Conservation (phyloP, 768 basidiomycete genomes). For the Suillus tomentosus region DNA sequence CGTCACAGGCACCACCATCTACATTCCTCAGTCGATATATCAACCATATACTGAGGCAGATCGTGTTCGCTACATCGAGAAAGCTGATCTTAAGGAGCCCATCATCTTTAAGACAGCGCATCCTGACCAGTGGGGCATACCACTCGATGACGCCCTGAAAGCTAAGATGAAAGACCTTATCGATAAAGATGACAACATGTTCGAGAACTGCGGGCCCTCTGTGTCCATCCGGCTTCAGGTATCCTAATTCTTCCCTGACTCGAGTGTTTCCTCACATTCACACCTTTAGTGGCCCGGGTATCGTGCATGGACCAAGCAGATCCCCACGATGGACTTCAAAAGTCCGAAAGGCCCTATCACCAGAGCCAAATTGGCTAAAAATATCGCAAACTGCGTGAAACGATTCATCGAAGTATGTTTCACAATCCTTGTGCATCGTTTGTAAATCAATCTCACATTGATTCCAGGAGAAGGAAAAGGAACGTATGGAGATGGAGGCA, state of each 20-base stretch:
- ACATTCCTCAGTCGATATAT: constrained; percentile 73
- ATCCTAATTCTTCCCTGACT: constrained; percentile 21
- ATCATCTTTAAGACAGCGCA: constrained; percentile 61
- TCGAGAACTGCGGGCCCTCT: constrained; percentile 72
- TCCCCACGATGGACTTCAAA: constrained; percentile 79
- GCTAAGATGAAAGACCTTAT: constrained; percentile 56
- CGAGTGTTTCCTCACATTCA: constrained; percentile 2
- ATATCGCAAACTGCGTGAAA: constrained; percentile 73
- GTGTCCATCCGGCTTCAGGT: constrained; percentile 81
- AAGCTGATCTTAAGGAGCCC: constrained; percentile 62
- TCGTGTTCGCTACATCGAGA: constrained; percentile 73
- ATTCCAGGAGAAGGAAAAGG: constrained; percentile 48
- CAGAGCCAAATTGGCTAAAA: constrained; percentile 73
- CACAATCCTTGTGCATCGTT: neutral
- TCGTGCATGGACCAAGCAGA: constrained; percentile 75
- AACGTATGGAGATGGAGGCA: constrained; percentile 63
- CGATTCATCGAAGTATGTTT: constrained; percentile 62
- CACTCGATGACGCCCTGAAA: constrained; percentile 63
- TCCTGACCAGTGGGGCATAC: constrained; percentile 61
- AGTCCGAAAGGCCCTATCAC: constrained; percentile 81
- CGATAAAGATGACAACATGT: constrained; percentile 66
- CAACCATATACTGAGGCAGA: constrained; percentile 79
- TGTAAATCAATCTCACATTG: constrained; percentile 12
- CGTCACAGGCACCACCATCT: constrained; percentile 41
- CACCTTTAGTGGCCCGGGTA: constrained; percentile 75